Evolutionary conservation across 1,284 basidiomycete genomes (phyloP).

Genomic region (Microbotryum saponariae): DNA sequence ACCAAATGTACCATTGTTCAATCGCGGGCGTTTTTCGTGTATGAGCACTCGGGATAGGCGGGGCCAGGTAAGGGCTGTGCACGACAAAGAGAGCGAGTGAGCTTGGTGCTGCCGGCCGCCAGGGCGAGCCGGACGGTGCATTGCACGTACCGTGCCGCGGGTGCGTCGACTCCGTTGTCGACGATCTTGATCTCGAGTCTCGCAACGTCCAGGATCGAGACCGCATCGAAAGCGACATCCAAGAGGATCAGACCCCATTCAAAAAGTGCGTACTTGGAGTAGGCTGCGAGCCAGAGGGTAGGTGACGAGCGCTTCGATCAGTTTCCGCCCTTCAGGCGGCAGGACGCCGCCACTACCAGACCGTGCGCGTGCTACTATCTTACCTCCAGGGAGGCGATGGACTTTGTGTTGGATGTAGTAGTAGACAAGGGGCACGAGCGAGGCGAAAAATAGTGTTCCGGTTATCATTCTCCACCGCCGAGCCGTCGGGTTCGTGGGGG

Average conservation of each 20-base stretch:
- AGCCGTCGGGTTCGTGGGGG: constrained; percentile 43
- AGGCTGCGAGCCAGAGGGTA: constrained; percentile 50
- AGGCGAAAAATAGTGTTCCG: constrained; percentile 51
- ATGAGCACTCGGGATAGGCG: too few species aligned
- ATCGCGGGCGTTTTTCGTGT: background rate
- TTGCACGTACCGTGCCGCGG: background rate
- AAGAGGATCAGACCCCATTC: constrained; percentile 78
- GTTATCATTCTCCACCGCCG: constrained; percentile 48
- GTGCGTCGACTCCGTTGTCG: background rate
- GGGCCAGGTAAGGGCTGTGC: background rate
- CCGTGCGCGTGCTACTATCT: constrained; percentile 14
- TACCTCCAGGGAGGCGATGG: constrained; percentile 67
- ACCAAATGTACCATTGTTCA: background rate
- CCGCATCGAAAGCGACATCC: constrained; percentile 70
- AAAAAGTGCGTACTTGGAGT: constrained; percentile 73
- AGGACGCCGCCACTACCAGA: too few species aligned
- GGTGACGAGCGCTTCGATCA: constrained; percentile 6
- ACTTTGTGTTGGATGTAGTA: constrained; percentile 80
- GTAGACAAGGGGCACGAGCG: constrained; percentile 67
- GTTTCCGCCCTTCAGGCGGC: background rate
- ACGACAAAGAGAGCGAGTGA: background rate
- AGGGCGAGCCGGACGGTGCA: background rate
- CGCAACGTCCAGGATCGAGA: constrained; percentile 55
- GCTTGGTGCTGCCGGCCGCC: background rate
- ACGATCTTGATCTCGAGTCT: background rate